A percentile compares a stretch with the other conserved stretches of the same genome.
Conservation (phyloP, 1,284 basidiomycete genomes). For the Trametes hirsuta region DNA sequence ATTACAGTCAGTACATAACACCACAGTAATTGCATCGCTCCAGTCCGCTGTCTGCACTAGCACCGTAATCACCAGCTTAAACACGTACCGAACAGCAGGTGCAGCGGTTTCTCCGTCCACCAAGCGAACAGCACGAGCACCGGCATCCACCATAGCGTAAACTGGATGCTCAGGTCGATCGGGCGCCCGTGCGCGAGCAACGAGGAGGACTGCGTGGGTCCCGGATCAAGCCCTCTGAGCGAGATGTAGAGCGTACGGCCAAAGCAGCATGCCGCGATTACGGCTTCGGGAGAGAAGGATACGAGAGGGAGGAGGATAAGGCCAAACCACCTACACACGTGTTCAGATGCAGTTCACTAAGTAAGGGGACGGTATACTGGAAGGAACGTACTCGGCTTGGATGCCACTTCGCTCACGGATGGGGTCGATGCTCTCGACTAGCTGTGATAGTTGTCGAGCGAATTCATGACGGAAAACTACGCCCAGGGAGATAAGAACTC, state of each 20-base stretch:
- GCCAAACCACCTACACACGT: constrained; percentile 61
- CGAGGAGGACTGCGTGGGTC: constrained; percentile 28
- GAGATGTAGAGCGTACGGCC: constrained; percentile 32
- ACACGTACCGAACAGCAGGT: constrained; percentile 44
- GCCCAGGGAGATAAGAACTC: constrained; percentile 23
- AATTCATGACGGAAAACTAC: not conserved
- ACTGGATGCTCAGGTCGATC: constrained; percentile 47
- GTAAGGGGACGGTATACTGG: not conserved
- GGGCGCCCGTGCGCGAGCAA: constrained; percentile 40
- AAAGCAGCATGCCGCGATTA: constrained; percentile 58
- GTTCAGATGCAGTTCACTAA: no score
- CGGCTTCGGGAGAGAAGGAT: constrained; percentile 70
- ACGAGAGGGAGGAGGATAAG: constrained; percentile 68
- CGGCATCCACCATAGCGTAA: constrained; percentile 46
- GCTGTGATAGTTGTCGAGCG: constrained; percentile 36
- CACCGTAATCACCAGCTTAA: not conserved
- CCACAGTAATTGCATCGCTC: no score
- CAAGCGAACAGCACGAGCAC: constrained; percentile 42
- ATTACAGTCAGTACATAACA: not conserved
- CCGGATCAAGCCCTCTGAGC: constrained; percentile 1
- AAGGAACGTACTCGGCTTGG: constrained; percentile 47
- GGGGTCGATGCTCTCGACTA: constrained; percentile 63
- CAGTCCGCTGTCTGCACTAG: no score
- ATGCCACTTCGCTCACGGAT: constrained; percentile 49
- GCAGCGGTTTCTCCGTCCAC: constrained; percentile 39